Evolutionary conservation across 768 basidiomycete genomes (phyloP).

Genomic region (Boletus pseudo-olivaceus): DNA sequence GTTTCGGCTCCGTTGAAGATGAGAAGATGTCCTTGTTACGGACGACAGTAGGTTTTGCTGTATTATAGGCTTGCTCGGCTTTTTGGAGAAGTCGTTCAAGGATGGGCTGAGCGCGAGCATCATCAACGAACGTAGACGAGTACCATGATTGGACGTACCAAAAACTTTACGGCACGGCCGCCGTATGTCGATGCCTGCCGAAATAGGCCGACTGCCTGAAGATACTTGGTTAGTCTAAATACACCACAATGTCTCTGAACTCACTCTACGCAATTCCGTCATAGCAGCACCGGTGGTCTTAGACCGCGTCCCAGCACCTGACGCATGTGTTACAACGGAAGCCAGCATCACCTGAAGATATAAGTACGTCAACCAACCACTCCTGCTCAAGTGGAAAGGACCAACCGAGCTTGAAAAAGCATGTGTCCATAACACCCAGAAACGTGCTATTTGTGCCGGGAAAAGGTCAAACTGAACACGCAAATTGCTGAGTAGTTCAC

Average conservation of each 20-base stretch:
- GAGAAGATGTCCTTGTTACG: constrained; percentile 57
- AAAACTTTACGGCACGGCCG: constrained; percentile 66
- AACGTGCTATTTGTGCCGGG: constrained; percentile 57
- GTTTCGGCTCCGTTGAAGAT: constrained; percentile 40
- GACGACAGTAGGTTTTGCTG: constrained; percentile 42
- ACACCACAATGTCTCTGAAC: neutral
- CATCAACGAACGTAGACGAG: constrained; percentile 1
- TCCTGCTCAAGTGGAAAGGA: constrained; percentile 3
- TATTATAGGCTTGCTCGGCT: constrained; percentile 51
- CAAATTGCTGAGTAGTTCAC: constrained; percentile 50
- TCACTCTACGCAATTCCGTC: constrained; percentile 48
- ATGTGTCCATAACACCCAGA: constrained; percentile 75
- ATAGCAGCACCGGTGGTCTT: constrained; percentile 72
- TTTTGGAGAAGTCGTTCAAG: constrained; percentile 58
- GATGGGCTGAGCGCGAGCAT: constrained; percentile 49
- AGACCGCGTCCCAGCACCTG: constrained; percentile 41
- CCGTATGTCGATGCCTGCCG: constrained; percentile 58
- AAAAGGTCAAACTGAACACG: constrained; percentile 48
- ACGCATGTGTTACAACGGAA: constrained; percentile 70
- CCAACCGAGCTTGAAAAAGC: constrained; percentile 63
- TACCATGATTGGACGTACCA: constrained; percentile 40
- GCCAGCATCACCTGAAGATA: constrained; percentile 63
- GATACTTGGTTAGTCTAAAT: neutral
- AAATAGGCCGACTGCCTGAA: constrained; percentile 59
- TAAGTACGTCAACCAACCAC: neutral